These are phyloP conservation scores for Nephromyces sp. DNA, from an alignment of 169 alveolate genomes.

Conservation along the genomic window DNA sequence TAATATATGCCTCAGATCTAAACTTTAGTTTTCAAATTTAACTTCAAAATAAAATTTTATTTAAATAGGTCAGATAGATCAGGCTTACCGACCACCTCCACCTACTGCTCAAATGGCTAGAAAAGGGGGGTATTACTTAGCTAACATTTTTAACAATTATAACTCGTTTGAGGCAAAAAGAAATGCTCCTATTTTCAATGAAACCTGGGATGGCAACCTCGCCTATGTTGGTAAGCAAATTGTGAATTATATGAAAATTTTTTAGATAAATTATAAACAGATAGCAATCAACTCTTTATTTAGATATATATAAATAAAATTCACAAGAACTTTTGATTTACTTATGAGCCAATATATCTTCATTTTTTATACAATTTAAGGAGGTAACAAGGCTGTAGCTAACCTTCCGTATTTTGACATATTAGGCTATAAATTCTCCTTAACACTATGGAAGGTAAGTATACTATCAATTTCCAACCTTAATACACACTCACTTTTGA, in stretches of 20 bases:
- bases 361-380: neutral
- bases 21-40: too few species aligned
- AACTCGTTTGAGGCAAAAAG: conserved; percentile 10
- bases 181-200: conserved; percentile 38
- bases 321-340: neutral
- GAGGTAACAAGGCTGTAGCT: conserved; percentile 12
- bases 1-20: too few species aligned
- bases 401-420: conserved; percentile 7
- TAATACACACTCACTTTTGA: too few species aligned
- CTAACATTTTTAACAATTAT: conserved; percentile 19
- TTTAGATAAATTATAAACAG: neutral
- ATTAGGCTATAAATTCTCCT: neutral
- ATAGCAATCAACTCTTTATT: neutral
- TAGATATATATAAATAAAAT: neutral
- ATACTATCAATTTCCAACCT: too few species aligned
- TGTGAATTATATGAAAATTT: neutral
- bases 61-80: conserved; percentile 34
- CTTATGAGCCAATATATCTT: neutral
- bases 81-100: conserved; percentile 40
- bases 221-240: conserved; percentile 35
- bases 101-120: conserved; percentile 52
- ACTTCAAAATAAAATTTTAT: too few species aligned
- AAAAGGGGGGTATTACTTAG: conserved; percentile 46
- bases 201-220: conserved; percentile 38
- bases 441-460: conserved; percentile 15